Conservation (phyloP, 768 basidiomycete genomes). For the Amanita exitialis region DNA sequence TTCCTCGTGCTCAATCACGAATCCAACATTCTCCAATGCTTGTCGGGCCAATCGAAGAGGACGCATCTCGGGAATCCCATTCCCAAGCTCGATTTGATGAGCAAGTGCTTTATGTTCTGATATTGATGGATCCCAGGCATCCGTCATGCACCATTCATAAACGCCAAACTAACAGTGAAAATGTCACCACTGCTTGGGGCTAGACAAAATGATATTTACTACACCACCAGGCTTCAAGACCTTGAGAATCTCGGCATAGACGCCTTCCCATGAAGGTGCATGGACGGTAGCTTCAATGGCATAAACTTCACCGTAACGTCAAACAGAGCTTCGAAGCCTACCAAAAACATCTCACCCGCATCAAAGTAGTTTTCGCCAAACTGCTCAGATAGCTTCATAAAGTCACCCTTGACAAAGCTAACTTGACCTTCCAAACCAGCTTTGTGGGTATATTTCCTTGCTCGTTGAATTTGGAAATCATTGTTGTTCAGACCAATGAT, state of each 20-base stretch:
- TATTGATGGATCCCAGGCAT: conserved; percentile 78
- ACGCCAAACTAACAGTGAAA: conserved; percentile 69
- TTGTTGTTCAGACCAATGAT: conserved; percentile 94
- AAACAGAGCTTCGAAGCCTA: conserved; percentile 5
- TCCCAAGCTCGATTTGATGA: conserved; percentile 88
- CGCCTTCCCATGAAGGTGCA: conserved; percentile 91
- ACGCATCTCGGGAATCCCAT: conserved; percentile 98
- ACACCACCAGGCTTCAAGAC: conserved; percentile 94
- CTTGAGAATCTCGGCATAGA: conserved; percentile 88
- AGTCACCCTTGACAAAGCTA: conserved; percentile 85
- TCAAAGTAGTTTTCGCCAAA: conserved; percentile 94
- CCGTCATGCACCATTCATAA: conserved; percentile 99
- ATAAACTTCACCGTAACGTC: conserved; percentile 45
- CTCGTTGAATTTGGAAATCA: conserved; percentile 87
- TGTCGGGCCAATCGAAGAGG: conserved; percentile 56
- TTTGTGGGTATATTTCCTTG: conserved; percentile 67
- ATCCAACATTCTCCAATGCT: conserved; percentile 78
- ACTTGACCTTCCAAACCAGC: conserved; percentile 72
- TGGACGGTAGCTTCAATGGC: conserved; percentile 98
- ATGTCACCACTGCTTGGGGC: not conserved
- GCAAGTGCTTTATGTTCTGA: conserved; percentile 85
- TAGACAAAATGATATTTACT: conserved; percentile 36
- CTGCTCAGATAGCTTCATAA: conserved; percentile 87
- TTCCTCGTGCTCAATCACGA: conserved; percentile 83
- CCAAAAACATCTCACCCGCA: conserved; percentile 46